A percentile compares a stretch with the other conserved stretches of the same genome.
These are phyloP conservation scores for Neobulgaria alba DNA, from an alignment of 2,329 filamentous ascomycete genomes.

Conservation along the genomic window DNA sequence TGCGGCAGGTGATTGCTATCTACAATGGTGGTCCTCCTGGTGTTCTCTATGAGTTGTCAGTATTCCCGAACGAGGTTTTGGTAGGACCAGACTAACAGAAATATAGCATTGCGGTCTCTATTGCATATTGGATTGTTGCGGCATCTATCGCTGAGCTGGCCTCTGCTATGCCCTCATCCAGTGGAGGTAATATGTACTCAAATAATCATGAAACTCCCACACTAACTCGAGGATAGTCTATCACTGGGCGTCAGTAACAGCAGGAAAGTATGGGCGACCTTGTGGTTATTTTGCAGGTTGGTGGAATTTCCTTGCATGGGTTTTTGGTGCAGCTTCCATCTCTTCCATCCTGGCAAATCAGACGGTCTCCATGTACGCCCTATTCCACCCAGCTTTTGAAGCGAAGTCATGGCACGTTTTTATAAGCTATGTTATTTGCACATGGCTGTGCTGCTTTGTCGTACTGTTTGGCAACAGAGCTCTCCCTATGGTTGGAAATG, in stretches of 20 bases:
- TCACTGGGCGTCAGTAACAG: conserved; percentile 42
- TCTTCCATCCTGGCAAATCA: conserved; percentile 9
- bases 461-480: conserved; percentile 44
- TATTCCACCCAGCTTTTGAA: conserved; percentile 36
- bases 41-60: conserved; percentile 49
- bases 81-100: no score
- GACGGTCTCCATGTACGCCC: conserved; percentile 37
- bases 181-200: conserved; percentile 24
- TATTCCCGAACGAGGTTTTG: conserved; percentile 38
- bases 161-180: conserved; percentile 34
- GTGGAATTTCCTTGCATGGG: conserved; percentile 43
- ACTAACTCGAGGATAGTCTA: conserved; percentile 30
- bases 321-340: conserved; percentile 9
- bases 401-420: conserved; percentile 41
- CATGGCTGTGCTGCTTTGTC: conserved; percentile 34
- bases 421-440: conserved; percentile 36
- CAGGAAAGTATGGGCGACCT: conserved; percentile 37
- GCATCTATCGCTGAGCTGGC: conserved; percentile 43
- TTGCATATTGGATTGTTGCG: conserved; percentile 41
- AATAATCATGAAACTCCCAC: not conserved
- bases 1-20: conserved; percentile 41
- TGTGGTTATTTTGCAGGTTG: conserved; percentile 42
- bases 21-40: conserved; percentile 52
- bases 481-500: conserved; percentile 40
- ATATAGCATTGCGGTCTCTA: conserved; percentile 34